Base-by-base conservation (phyloP, 306 rosid species). In the Canavalia ensiformis region DNA sequence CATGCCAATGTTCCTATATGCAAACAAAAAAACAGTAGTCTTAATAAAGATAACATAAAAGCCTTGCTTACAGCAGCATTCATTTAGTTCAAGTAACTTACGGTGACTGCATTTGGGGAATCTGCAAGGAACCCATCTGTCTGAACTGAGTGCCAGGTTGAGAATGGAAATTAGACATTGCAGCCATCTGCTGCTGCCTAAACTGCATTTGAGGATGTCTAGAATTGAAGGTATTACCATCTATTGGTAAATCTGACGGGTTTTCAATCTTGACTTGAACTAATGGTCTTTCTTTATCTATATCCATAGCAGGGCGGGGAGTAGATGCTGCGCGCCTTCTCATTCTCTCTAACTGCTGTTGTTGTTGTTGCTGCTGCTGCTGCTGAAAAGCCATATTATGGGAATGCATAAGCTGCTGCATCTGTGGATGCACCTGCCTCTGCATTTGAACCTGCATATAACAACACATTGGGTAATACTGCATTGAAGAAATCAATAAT, bases 251-350 rank as follows among this genome's bases (percentile, higher is more conserved):
- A 49, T 95, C 97, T 77, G 98, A 55, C 51, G 86, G 81, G 56
- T 85, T 85, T 85, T 95, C 99, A 78, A 93, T 18, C 86, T 95
- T 95, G 80, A 95, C 99, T 88, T 93, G 97, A 75, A 93, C 92
- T 85, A 91, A 8, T 30, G 98, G 96, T 83, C 92, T 88, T 52
- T 93, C 98, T 84, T 92, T 90, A 34, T 88, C 94, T 56, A 78
- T 68, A 52, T 95, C 98, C 94, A 84, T 81, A 45, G 68, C 86
- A 41, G 94, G 77, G 29, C 94, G 97, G 41, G 94, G 85, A 69
- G 90, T 71, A 28, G 95, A 68, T 58, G 84, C 76, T 70, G 90
- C 90, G 39, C 89, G 90, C 71, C 94, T 87, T 86, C 93, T 78
- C 58, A 90, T 69, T 80, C 90, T 87, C 73, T 92, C 93, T 25